A percentile compares a stretch with the other conserved stretches of the same genome.
These are phyloP conservation scores for Candida sanyaensis DNA, from an alignment of 1,139 yeast species.

Conservation along the genomic window DNA sequence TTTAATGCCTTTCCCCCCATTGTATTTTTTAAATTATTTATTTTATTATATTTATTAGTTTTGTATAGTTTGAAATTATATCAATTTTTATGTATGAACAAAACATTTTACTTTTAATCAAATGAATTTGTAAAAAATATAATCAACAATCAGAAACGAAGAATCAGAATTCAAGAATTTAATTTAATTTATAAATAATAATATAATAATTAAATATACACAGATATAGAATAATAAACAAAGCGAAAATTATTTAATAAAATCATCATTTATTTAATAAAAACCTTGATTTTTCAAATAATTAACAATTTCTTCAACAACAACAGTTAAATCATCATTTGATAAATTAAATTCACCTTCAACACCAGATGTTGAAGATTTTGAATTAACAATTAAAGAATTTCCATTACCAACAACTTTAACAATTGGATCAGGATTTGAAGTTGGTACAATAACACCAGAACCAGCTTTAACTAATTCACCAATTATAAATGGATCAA, in stretches of 20 bases:
- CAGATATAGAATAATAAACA: not conserved
- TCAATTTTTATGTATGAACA: no score
- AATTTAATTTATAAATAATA: no score
- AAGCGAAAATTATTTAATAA: not conserved
- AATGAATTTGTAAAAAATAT: no score
- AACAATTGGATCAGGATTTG: constrained; percentile 36
- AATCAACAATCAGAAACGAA: no score
- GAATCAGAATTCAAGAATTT: no score
- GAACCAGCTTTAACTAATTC: constrained; percentile 90
- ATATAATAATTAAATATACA: not conserved
- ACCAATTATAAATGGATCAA: constrained; percentile 60
- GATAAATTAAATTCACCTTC: constrained; percentile 14
- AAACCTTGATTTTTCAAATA: constrained; percentile 81
- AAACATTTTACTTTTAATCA: no score
- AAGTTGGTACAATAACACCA: constrained; percentile 74
- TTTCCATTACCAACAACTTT: constrained; percentile 45
- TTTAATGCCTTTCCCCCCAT: no score
- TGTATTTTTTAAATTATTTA: no score
- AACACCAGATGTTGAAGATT: constrained; percentile 14
- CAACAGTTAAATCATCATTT: constrained; percentile 33
- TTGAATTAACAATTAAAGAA: constrained; percentile 26
- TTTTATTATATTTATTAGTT: no score
- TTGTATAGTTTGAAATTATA: no score
- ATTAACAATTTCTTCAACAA: constrained; percentile 70
- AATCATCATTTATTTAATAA: constrained; percentile 22